A percentile compares a stretch with the other conserved stretches of the same genome.
Conservation (phyloP, 2,329 filamentous ascomycete genomes). For the Didymella pinodella region DNA sequence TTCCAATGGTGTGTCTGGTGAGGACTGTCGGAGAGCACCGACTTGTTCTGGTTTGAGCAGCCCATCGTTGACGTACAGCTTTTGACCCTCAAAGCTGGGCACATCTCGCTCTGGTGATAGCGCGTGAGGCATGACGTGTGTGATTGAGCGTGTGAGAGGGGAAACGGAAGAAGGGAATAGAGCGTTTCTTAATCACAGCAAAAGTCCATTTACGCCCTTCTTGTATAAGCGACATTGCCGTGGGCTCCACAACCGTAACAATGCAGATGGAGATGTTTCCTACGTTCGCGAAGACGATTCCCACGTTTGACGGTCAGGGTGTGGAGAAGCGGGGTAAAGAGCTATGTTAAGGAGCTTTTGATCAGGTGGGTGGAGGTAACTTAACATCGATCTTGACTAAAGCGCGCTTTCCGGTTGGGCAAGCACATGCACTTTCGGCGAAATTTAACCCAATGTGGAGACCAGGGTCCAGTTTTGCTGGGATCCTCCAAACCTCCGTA, state of each 20-base stretch:
- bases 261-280: slow-evolving; percentile 3
- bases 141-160: background rate
- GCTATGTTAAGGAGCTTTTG: slow-evolving; percentile 19
- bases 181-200: background rate
- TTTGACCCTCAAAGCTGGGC: slow-evolving; percentile 37
- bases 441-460: slow-evolving; percentile 1
- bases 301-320: slow-evolving; percentile 22
- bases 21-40: slow-evolving; percentile 54
- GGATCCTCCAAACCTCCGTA: slow-evolving; percentile 26
- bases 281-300: slow-evolving; percentile 18
- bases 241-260: background rate
- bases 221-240: background rate
- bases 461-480: slow-evolving; percentile 2
- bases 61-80: slow-evolving; percentile 57
- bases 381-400: slow-evolving; percentile 30
- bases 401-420: slow-evolving; percentile 10
- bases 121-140: slow-evolving; percentile 46
- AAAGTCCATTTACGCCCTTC: background rate
- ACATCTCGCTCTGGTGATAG: slow-evolving; percentile 32
- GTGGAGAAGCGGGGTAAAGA: slow-evolving; percentile 33
- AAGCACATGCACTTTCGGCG: background rate
- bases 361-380: background rate
- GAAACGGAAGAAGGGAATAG: background rate
- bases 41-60: slow-evolving; percentile 57
- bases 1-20: slow-evolving; percentile 55